Conservation (phyloP, 2,329 filamentous ascomycete species). For the Aaosphaeria pasadenensis region DNA sequence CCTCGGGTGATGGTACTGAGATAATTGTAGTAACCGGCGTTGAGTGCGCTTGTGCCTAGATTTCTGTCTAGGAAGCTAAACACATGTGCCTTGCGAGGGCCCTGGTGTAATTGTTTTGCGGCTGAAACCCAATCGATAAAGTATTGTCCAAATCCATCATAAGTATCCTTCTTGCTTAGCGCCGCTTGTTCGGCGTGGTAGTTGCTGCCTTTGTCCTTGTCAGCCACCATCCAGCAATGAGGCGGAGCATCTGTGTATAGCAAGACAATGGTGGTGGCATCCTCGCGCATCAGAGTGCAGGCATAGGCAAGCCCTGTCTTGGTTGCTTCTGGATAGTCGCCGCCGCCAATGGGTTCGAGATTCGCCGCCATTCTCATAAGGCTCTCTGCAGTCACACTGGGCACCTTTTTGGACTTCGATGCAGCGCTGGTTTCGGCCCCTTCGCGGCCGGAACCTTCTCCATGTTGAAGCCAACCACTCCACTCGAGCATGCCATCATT, state of each 20-base stretch:
- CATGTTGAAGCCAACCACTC: constrained; percentile 47
- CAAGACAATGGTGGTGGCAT: constrained; percentile 50
- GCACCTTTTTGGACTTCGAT: not conserved
- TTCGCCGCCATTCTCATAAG: constrained; percentile 12
- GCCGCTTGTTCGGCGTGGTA: constrained; percentile 30
- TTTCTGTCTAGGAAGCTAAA: constrained; percentile 42
- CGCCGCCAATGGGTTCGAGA: constrained; percentile 35
- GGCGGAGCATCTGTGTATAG: constrained; percentile 51
- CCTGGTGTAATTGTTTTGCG: constrained; percentile 30
- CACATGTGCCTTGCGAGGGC: constrained; percentile 43
- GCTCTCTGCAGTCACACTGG: constrained; percentile 4
- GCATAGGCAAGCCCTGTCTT: constrained; percentile 50
- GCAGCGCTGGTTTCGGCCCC: not conserved
- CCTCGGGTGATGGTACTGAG: constrained; percentile 45
- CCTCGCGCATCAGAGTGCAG: constrained; percentile 47
- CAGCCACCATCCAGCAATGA: constrained; percentile 34
- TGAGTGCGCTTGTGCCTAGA: not conserved
- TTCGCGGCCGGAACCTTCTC: not conserved
- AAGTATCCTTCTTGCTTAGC: constrained; percentile 15
- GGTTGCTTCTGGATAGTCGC: constrained; percentile 48
- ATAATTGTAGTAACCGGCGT: constrained; percentile 39
- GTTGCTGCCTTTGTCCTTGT: constrained; percentile 10
- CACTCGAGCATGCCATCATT: constrained; percentile 40
- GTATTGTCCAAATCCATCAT: constrained; percentile 29
- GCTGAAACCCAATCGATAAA: constrained; percentile 49